A percentile compares a stretch with the other conserved stretches of the same genome.
Conservation (phyloP, 352 stramenopile genomes). For the Globisporangium spinosum region DNA sequence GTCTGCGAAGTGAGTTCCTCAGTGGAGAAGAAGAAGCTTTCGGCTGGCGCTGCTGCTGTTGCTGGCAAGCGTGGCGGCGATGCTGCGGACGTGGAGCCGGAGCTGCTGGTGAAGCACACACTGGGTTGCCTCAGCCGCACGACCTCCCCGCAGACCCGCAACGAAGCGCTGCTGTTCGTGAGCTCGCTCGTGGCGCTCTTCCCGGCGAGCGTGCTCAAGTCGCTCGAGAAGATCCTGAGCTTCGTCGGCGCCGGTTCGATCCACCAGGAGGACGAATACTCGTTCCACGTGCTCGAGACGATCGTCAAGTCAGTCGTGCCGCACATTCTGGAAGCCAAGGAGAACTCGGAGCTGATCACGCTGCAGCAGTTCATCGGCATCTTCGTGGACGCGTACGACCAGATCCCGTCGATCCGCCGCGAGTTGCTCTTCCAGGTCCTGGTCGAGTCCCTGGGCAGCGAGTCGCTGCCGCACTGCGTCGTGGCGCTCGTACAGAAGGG, state of each 20-base stretch:
- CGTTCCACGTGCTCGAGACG: constrained; percentile 84
- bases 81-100: constrained; percentile 35
- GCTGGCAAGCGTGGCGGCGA: constrained; percentile 14
- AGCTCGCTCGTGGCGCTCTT: constrained; percentile 76
- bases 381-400: constrained; percentile 71
- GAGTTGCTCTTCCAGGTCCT: constrained; percentile 64
- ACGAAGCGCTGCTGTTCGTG: constrained; percentile 80
- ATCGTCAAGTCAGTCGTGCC: constrained; percentile 80
- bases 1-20: constrained; percentile 48
- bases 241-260: constrained; percentile 59
- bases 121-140: constrained; percentile 61
- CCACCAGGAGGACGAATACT: constrained; percentile 81
- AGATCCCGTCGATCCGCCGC: constrained; percentile 59
- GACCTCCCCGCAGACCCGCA: constrained; percentile 70
- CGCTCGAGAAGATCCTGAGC: constrained; percentile 73
- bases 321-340: constrained; percentile 46
- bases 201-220: constrained; percentile 63
- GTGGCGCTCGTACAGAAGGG: constrained; percentile 56
- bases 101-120: constrained; percentile 78
- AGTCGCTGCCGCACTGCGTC: constrained; percentile 50
- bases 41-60: neutral
- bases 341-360: constrained; percentile 31
- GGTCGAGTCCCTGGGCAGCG: constrained; percentile 43
- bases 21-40: constrained; percentile 3
- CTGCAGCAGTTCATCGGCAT: constrained; percentile 71